Base-by-base conservation (phyloP, 768 basidiomycete species). In the Chiua virens region DNA sequence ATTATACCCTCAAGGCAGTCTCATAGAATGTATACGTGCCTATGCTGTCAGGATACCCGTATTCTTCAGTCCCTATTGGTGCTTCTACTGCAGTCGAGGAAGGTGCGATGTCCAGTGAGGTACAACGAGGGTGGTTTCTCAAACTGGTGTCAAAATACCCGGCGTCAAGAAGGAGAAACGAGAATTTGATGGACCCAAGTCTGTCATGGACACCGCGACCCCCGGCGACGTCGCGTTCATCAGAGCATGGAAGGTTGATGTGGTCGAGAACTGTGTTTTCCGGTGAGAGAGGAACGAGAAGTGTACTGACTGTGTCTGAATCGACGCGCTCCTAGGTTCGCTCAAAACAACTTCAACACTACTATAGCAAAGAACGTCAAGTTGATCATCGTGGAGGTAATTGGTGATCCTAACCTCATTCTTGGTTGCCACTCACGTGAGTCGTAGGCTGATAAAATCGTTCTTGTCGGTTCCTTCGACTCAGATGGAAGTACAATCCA, bases 51-150 rank as follows among this genome's bases (percentile, higher is more conserved):
- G 93, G 44, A 92, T 93, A 53, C 92, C 93, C 17, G 92, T 87
- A n/a, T 93, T 97, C 75, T 95, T 77, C 71, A 96, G 91, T 6
- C 93, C n/a, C 92, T 15, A 93, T 92, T 1, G 93, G 94, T 17
- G 89, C 90, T 9, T 80, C 80, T 20, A 94, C 92, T 18, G 89
- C 89, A 3, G 81, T 92, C 3, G 89, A 94, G 67, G 73, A 83
- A 42, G 92, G 92, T 2, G 68, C 78, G 4, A 90, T 94, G 60
- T 87, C 92, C 23, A n/a, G 79, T 87, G 57, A 79, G 85, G 21
- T 92, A 91, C 68, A 86, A 88, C 44, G 75, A 80, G 21, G 89
- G 88, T 18, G 89, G 90, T n/a, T 76, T 83, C 47, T 71, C 76
- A 20, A 78, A 80, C n/a, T 5, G 87, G 89, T 34, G 75, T 95